Evolutionary conservation across 2,329 filamentous ascomycete genomes (phyloP), one percentile per base, ranked within the genome.

Genomic region (Neonectria coccinea): DNA sequence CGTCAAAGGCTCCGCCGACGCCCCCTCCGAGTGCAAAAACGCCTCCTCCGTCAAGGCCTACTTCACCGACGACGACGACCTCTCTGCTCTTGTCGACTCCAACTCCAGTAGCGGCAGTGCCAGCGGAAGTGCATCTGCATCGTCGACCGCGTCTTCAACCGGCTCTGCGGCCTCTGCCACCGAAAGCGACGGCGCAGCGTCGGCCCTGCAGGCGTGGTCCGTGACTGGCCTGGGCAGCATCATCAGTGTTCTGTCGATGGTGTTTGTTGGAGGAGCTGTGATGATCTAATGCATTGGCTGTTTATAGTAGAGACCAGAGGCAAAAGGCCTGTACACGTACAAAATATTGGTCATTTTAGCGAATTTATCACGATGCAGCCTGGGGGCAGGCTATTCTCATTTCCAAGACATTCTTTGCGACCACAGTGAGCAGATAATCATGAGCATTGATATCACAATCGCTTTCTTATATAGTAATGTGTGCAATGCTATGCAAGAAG

Each of bases 1-100:
- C 69, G 84, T 89, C 66, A 71, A 73, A n/a, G 80, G 80, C 64
- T 68, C 75, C n/a, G 73, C 70, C 41, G 69, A 75, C 18, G 63
- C 75, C 11, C 75, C 77, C 25, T 72, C 67, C 56, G 65, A 73
- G 3, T 82, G 80, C 75, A 76, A 67, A 25, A 82, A 82, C 73
- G 73, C 76, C 16, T 78, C 76, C 25, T 75, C 76, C 9, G 64
- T 79, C 56, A 75, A 70, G 33, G 75, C 65, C 29, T 76, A 66
- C 59, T 77, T 79, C 65, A 67, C 62, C 71, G 65, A 67, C 66
- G 79, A 82, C 66, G 25, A 69, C 20, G 69, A 74, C 42, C 78
- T 82, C 29, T 70, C 75, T 0, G 78, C 77, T 1, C 76, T 81
- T 5, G 71, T 81, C 12, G 64, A 67, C 45, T 51, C 62, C 22